Evolutionary conservation across 2,329 filamentous ascomycete genomes (phyloP), one percentile per base, ranked within the genome.

Genomic region (Apiospora pterosperma): DNA sequence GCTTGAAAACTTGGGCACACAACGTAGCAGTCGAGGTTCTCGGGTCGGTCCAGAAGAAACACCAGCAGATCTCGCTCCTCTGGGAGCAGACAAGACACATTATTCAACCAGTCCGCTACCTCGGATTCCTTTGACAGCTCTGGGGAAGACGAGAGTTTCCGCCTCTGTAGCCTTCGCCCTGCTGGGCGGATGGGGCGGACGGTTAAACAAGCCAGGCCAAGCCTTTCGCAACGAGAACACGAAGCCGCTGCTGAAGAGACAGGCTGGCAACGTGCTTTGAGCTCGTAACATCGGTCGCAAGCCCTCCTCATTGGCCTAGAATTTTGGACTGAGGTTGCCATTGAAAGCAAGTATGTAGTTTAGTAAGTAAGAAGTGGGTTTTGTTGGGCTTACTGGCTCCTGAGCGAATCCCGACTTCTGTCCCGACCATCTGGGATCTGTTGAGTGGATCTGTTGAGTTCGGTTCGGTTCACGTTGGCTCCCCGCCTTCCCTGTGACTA

Each of bases 61-160:
- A 66, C 5, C 39, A 73, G 62, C 59, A 69, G 62, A n/a, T 69
- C 68, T 39, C 67, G 69, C 58, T 73, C 70, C 28, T 71, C 64
- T 4, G 55, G 66, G 1, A 48, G 48, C 16, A 70, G 66, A 38
- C 65, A 58, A 28, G 62, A 36, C n/a, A 65, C 36, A 2, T 6
- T 25, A 7, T 66, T 66, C 16, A 55, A n/a, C 48, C 48, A 55
- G 16, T 7, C 48, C 25, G 34, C 48, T 12, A 55, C 28, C 8
- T 21, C 48, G 7, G 28, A 28, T 2, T 21, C 19, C 10, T 34
- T n/a, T 12, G 48, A 19, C 28, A n/a, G 8, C 28, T 34, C 34
- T 16, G 28, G 7, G 2, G 48, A 5, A 34, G 11, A 16, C 16
- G 25, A n/a, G 28, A 34, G 48, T 55, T 25, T 36, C 62, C 59